Evolutionary conservation across 2,329 filamentous ascomycete species (phyloP).

Genomic region (Diaporthe sp.): DNA sequence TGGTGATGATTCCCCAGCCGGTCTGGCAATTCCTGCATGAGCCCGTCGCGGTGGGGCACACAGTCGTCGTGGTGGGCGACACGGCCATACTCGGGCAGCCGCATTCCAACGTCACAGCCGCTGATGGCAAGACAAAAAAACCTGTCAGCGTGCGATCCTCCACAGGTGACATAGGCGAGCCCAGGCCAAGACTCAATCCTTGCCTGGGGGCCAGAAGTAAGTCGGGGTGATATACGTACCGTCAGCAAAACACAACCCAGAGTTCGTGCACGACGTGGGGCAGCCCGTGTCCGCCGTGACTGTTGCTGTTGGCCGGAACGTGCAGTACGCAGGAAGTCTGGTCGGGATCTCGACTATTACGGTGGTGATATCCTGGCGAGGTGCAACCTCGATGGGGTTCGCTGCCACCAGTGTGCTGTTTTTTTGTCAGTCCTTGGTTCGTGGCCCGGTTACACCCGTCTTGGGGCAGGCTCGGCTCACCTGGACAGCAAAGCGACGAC

Average conservation of each 20-base stretch:
- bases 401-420: slow-evolving; percentile 1
- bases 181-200: not conserved
- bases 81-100: slow-evolving; percentile 4
- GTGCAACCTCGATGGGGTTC: not conserved
- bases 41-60: slow-evolving; percentile 13
- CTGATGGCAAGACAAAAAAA: not conserved
- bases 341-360: not conserved
- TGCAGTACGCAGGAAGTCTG: slow-evolving; percentile 2
- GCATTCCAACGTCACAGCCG: not conserved
- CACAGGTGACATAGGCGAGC: too few species aligned
- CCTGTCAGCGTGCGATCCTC: not conserved
- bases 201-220: not conserved
- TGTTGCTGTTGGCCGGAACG: slow-evolving; percentile 17
- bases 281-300: slow-evolving; percentile 17
- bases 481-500: not conserved
- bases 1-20: slow-evolving; percentile 16
- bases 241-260: not conserved
- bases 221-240: not conserved
- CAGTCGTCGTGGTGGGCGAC: slow-evolving; percentile 7
- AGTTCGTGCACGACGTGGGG: not conserved
- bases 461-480: not conserved
- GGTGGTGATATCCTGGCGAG: not conserved
- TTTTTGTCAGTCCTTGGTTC: not conserved
- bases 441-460: too few species aligned
- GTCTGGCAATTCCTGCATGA: slow-evolving; percentile 2